Evolutionary conservation across 164 flowering plant species (phyloP), one percentile per base, ranked within the genome.

Genomic region (Vitis rupestris): DNA sequence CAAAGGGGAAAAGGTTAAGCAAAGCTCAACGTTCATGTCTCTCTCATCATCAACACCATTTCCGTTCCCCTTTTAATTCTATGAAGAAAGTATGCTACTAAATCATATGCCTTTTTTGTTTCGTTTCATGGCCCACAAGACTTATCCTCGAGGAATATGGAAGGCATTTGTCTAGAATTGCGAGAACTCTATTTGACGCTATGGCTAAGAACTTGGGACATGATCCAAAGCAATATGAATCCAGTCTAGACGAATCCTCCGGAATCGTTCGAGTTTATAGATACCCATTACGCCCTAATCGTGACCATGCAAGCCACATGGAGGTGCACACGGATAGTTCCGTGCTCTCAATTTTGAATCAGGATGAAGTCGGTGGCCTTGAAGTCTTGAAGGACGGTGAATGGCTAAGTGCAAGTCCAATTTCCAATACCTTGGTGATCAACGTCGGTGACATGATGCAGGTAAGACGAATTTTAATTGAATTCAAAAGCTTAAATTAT

Each of bases 361-460:
- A 83, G 66, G 87, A 90, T 65, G 71, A 82, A 16, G 86, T 86
- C 3, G 86, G 82, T 10, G 97, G 97, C 8, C 84, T 91, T 27
- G 81, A 91, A 67, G 70, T 87, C 50, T 70, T 68, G 67, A 89
- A 81, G 64, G 85, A 89, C 59, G 69, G 69, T 6, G 4, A 73
- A 14, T 90, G 97, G 89, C 27, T 80, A 13, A 63, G 70, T 23
- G 85, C 87, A 1, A 50, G 73, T 3, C 93, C 88, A 1, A 48
- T 84, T 15, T 55, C 84, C 16, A 57, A 75, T 68, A 77, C 88
- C 0, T 82, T 92, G 3, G 69, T 92, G 11, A 81, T 92, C 79
- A 86, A 90, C 64, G 68, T 92, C 16, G 97, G 97, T 23, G 96
- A 88, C 57, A 87, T 90, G 97, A 76, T 86, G 86, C 96, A 92